Evolutionary conservation across 1,284 basidiomycete genomes (phyloP).

Genomic region (Ustilago loliicola): DNA sequence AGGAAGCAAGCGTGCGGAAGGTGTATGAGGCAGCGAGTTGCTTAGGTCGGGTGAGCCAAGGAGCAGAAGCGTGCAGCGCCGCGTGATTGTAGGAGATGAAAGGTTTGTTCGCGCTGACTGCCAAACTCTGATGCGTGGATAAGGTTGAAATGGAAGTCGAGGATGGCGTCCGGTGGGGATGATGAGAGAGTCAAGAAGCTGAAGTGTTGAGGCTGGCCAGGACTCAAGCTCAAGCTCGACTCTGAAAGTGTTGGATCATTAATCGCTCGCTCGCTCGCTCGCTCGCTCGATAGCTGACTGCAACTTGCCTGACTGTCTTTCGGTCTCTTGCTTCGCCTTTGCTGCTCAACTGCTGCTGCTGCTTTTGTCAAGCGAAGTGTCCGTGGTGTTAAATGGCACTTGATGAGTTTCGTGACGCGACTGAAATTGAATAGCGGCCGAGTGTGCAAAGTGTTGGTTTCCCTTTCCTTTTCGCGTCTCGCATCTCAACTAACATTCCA

Average conservation of each 20-base stretch:
- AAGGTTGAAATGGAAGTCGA: neutral
- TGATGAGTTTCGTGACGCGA: slow-evolving; percentile 40
- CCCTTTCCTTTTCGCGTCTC: slow-evolving; percentile 18
- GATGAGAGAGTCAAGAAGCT: slow-evolving; percentile 3
- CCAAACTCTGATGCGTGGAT: neutral
- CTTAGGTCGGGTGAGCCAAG: neutral
- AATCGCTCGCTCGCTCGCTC: neutral
- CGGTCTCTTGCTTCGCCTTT: neutral
- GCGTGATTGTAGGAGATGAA: neutral
- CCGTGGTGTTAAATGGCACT: slow-evolving; percentile 43
- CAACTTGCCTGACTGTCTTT: neutral
- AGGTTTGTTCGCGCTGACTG: neutral
- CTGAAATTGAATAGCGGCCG: slow-evolving; percentile 23
- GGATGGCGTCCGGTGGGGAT: neutral
- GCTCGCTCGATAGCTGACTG: neutral
- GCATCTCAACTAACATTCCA: slow-evolving; percentile 6
- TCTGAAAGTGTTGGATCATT: slow-evolving; percentile 3
- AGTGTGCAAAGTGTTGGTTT: slow-evolving; percentile 30
- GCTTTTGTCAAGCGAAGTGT: neutral
- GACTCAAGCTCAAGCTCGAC: neutral
- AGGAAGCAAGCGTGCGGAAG: neutral
- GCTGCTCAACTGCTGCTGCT: neutral
- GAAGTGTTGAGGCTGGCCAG: neutral
- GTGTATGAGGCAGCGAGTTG: neutral
- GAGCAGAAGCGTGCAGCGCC: neutral